Evolutionary conservation across 768 basidiomycete species (phyloP), one percentile per base, ranked within the genome.

Genomic region (Mycena albidolilacea): DNA sequence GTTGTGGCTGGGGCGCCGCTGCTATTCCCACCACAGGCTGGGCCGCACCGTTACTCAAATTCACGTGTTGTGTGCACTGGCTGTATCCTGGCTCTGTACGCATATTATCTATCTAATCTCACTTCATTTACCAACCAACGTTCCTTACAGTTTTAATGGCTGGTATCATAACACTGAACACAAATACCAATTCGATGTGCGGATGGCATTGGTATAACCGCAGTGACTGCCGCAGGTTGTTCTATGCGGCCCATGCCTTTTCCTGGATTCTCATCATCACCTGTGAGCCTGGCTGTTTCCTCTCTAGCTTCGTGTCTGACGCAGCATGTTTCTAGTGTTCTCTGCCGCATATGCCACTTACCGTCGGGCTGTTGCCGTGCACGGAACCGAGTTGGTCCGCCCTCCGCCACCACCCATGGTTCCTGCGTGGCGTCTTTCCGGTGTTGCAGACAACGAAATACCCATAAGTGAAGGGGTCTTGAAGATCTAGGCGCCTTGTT

Each of bases 341-440:
- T 46, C 9, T 61, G 66, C 71, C 21, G 71, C 65, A 19, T 72
- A 46, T 39, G 61, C 66, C 2, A 72, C 66, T 5, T 73, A 73
- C 39, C 67, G 61, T 30, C 39, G 62, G 58, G 71, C 71, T 60
- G 38, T 73, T 2, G 11, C 35, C 11, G 37, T 69, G 7, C 71
- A 73, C 62, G 71, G 71, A 39, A 60, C 37, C 23, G 38, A 0
- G 11, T 15, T 64, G 48, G 62, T 69, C n/a, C 37, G 44, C n/a
- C 5, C 39, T 23, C 71, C 71, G n/a, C 23, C 37, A 1, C 57
- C 41, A 15, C 44, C 54, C 6, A 9, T 58, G 30, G 48, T 64
- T 46, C 17, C 62, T 11, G 69, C 69, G 0, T 70, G 69, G 69
- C 62, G 55, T 38, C 62, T 70, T 9, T 46, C 69, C 6, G 14